These are phyloP conservation scores for Henckelia pumila DNA, from an alignment of 257 asterid species.

Conservation along the genomic window DNA sequence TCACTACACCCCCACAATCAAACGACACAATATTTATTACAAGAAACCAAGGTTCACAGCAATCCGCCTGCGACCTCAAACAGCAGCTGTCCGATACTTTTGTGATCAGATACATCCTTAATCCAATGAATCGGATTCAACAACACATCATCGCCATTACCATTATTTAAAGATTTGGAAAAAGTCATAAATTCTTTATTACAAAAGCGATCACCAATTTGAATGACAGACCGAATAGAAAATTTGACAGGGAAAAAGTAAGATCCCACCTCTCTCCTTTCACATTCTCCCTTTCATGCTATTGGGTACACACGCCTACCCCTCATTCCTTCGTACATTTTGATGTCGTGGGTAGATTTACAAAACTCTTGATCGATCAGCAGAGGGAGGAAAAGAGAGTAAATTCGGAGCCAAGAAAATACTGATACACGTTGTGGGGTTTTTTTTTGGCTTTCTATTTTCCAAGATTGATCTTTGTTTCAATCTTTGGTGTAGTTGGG, in stretches of 20 bases:
- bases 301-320: constrained; percentile 17
- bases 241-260: constrained; percentile 32
- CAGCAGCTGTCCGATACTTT: constrained; percentile 24
- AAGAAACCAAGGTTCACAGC: constrained; percentile 26
- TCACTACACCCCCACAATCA: constrained; percentile 34
- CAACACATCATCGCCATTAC: constrained; percentile 1
- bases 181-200: background rate
- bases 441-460: constrained; percentile 15
- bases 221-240: constrained; percentile 29
- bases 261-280: constrained; percentile 30
- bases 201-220: constrained; percentile 19
- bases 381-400: constrained; percentile 24
- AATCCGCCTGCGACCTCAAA: constrained; percentile 26
- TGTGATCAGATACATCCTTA: constrained; percentile 8
- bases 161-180: constrained; percentile 14
- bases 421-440: constrained; percentile 12
- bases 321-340: constrained; percentile 26
- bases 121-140: constrained; percentile 20
- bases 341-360: constrained; percentile 22
- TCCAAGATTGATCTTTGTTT: constrained; percentile 30
- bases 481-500: constrained; percentile 11
- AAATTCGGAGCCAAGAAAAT: constrained; percentile 29
- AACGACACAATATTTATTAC: constrained; percentile 16
- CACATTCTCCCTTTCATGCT: constrained; percentile 28
- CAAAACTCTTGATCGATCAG: constrained; percentile 29